Evolutionary conservation across 2,329 filamentous ascomycete species (phyloP).

Genomic region (Pleoardoris graminearum): DNA sequence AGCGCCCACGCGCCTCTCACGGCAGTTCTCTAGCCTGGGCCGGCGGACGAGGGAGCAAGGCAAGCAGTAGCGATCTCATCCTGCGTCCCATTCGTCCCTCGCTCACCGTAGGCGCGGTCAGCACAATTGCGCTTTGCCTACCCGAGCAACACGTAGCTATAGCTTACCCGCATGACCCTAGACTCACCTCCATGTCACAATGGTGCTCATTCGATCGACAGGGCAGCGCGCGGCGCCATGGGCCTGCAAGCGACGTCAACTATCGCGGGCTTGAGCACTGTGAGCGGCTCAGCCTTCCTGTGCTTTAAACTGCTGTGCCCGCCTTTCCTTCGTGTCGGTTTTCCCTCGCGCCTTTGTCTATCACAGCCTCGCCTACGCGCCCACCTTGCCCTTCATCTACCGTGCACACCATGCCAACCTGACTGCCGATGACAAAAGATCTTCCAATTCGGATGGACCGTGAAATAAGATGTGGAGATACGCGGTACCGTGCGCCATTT

Average conservation of each 20-base stretch:
- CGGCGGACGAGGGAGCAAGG: slow-evolving; percentile 6
- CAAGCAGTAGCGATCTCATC: not conserved
- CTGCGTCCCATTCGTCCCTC: slow-evolving; percentile 10
- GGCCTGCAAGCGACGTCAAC: slow-evolving; percentile 14
- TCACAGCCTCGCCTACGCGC: not conserved
- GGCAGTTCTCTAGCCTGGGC: slow-evolving; percentile 8
- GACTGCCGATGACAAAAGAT: slow-evolving; percentile 11
- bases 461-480: slow-evolving; percentile 28
- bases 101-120: slow-evolving; percentile 9
- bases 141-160: not conserved
- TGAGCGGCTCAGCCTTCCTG: slow-evolving; percentile 18
- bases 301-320: slow-evolving; percentile 7
- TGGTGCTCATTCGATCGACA: slow-evolving; percentile 14
- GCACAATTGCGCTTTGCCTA: slow-evolving; percentile 1
- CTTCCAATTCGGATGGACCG: slow-evolving; percentile 19
- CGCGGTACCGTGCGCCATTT: slow-evolving; percentile 27
- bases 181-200: slow-evolving; percentile 16
- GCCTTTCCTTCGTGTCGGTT: slow-evolving; percentile 8
- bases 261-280: slow-evolving; percentile 7
- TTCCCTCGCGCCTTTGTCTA: slow-evolving; percentile 4
- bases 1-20: slow-evolving; percentile 1
- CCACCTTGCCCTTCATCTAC: not conserved
- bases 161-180: slow-evolving; percentile 17
- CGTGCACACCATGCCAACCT: slow-evolving; percentile 10
- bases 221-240: slow-evolving; percentile 11